Evolutionary conservation across 495 filamentous ascomycete species (phyloP), one percentile per base, ranked within the genome.

Genomic region (Recurvomyces mirabilis): DNA sequence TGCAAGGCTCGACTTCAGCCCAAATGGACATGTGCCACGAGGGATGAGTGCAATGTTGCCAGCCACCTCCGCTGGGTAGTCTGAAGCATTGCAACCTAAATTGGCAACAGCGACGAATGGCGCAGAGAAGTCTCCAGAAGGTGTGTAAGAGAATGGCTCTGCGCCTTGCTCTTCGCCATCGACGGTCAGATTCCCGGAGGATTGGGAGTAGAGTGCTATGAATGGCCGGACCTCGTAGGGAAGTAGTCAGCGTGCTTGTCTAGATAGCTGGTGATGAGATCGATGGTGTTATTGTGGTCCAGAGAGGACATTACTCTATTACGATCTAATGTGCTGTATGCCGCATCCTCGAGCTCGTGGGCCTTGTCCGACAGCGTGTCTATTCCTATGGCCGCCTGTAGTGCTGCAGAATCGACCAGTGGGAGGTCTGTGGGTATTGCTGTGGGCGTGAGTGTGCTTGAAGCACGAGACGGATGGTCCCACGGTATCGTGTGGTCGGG

Each of bases 1-100:
- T 5, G 79, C 81, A 5, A 71, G 59, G 5, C 66, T 61, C 13
- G 77, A 66, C 61, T 85, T 84, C 10, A 69, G 47, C 25, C 64
- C 72, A 43, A 84, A 84, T 11, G 67, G 55, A 47, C 81, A 85
- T 9, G 60, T 54, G 34, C 81, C 79, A 30, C 81, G 74, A 17
- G 68, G 63, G 47, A 84, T 65, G 25, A 85, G 68, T 28, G 75
- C 81, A 29, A 84, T 68, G 26, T 65, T 70, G 19, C 74, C 78
- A 26, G 58, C 56, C 17, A 79, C 60, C 1, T 63, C 62, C 17
- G 59, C 62, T 0, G 78, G 75, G 58, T 69, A 82, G 52, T 82
- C 77, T 0, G 64, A 52, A 61, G 60, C 54, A 32, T 54, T 55
- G 59, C 79, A 83, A 22, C 79, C 79, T 13, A 77, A 54, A 48